phyloP scores from a whole-genome alignment of 345 rosid species.

The Acer yangbiense region DNA sequence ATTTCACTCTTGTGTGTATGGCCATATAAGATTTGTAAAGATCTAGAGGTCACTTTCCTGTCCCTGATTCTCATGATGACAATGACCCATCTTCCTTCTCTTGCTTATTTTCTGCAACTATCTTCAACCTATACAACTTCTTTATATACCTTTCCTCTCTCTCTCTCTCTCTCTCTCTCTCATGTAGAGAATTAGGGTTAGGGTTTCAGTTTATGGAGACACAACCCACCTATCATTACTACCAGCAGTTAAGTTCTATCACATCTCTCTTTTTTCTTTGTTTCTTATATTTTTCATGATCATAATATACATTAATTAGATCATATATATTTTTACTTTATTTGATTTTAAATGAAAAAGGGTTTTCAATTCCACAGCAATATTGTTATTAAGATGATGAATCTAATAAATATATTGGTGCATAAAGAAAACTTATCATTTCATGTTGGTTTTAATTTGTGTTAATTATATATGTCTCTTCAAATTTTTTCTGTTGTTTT shows the following conservation, averaged over 20 bases:
- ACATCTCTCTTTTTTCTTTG: neutral
- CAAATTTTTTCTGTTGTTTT: neutral
- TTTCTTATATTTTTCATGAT: neutral
- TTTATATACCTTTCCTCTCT: slow-evolving; percentile 6
- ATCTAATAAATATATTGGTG: neutral
- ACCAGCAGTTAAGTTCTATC: slow-evolving; percentile 15
- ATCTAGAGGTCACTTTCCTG: slow-evolving; percentile 63
- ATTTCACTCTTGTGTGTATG: neutral
- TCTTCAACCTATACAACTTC: slow-evolving; percentile 13
- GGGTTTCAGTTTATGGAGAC: slow-evolving; percentile 22
- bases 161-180: slow-evolving; percentile 20
- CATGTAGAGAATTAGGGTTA: slow-evolving; percentile 24
- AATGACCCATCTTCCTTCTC: slow-evolving; percentile 37
- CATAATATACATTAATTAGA: neutral
- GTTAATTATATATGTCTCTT: neutral
- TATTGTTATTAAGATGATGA: neutral
- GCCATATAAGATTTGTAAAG: slow-evolving; percentile 45
- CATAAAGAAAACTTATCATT: neutral
- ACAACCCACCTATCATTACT: neutral
- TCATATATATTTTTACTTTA: neutral
- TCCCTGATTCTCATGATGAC: slow-evolving; percentile 68
- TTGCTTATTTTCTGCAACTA: slow-evolving; percentile 17
- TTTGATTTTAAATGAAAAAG: neutral
- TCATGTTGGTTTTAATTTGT: neutral
- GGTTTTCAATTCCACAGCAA: neutral